Base-by-base conservation (phyloP, 2,329 filamentous ascomycete species). In the Cryoendolithus antarcticus region DNA sequence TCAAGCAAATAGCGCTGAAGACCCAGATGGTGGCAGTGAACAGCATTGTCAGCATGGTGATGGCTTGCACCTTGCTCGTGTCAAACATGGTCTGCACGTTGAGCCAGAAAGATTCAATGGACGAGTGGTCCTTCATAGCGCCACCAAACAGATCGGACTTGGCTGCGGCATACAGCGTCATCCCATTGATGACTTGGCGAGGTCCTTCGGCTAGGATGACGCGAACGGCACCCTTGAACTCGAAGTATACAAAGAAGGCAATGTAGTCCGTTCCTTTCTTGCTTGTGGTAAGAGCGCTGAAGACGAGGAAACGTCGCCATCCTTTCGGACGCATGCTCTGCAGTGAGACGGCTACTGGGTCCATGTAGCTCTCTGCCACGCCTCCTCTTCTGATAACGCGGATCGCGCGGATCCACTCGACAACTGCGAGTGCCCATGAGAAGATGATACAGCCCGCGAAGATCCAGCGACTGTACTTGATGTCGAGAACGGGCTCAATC, bases 11-110 rank as follows among this genome's bases (percentile, higher is more conserved):
- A 4, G 82, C 74, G 0, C 82, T 82, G 50, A 96, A 78, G 9
- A 86, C 70, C 89, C 89, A 96, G 50, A 96, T 76, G 40, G 95
- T 59, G 13, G 94, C 61, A 3, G 89, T 95, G 63, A 94, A 96
- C 46, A 86, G 65, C 89, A 96, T 96, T 60, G 85, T 80, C 30
- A 79, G 83, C 37, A 96, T 70, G 50, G 95, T 82, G 44, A 91
- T 64, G 1, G 83, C 84, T 60, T 94, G 85, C 47, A 80, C 76
- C 45, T 76, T 78, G 58, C 93, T 80, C 28, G 80, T 67, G 10
- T 79, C 68, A 21, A 83, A 82, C 28, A 96, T 71, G 7, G 72
- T 64, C 49, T 75, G 72, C 48, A 96, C 70, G 53, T 95, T 95
- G 53, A 79, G 65, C 58, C 91, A 94, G 62, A 96, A 93, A 44